Percentiles rank a stretch among this genome's conserved stretches.
Evolutionary conservation across 2,329 filamentous ascomycete genomes (phyloP).

Genomic region (Iodosphaeria phyllophila): DNA sequence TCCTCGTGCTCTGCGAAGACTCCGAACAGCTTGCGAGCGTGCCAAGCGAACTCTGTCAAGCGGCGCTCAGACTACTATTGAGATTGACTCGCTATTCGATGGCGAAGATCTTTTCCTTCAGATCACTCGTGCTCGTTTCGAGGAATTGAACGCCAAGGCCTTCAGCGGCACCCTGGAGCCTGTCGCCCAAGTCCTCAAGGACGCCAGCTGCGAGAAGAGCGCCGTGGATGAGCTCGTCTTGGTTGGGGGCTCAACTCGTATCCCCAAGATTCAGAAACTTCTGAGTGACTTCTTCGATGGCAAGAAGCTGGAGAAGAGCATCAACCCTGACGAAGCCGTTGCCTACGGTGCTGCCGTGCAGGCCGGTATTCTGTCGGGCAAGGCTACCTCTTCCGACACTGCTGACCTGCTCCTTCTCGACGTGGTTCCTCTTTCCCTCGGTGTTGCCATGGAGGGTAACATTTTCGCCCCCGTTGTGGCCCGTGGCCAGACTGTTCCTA

Average conservation of each 20-base stretch:
- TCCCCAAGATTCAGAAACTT: constrained; percentile 97
- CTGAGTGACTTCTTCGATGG: constrained; percentile 97
- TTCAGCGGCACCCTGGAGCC: constrained; percentile 89
- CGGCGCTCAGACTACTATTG: constrained; percentile 90
- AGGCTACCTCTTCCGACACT: constrained; percentile 90
- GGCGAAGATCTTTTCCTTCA: constrained; percentile 94
- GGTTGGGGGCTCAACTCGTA: constrained; percentile 97
- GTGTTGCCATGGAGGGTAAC: constrained; percentile 99
- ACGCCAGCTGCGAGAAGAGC: constrained; percentile 71
- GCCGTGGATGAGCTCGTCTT: constrained; percentile 97
- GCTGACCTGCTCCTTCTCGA: constrained; percentile 89
- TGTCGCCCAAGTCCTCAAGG: constrained; percentile 92
- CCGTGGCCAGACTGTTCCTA: constrained; percentile 58
- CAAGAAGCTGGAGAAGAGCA: constrained; percentile 99
- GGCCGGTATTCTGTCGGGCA: constrained; percentile 95
- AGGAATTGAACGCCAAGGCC: constrained; percentile 92
- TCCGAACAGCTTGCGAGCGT: constrained; percentile 96
- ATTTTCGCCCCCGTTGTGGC: constrained; percentile 91
- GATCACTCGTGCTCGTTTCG: constrained; percentile 97
- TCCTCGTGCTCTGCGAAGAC: constrained; percentile 81
- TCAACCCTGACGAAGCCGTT: constrained; percentile 98
- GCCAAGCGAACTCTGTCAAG: constrained; percentile 98
- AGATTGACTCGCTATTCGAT: constrained; percentile 97
- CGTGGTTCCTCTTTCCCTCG: constrained; percentile 87
- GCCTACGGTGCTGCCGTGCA: constrained; percentile 98